A percentile compares a stretch with the other conserved stretches of the same genome.
Evolutionary conservation across 805 yeast species (phyloP).

Genomic region (Grigorovia yakushimaensis): DNA sequence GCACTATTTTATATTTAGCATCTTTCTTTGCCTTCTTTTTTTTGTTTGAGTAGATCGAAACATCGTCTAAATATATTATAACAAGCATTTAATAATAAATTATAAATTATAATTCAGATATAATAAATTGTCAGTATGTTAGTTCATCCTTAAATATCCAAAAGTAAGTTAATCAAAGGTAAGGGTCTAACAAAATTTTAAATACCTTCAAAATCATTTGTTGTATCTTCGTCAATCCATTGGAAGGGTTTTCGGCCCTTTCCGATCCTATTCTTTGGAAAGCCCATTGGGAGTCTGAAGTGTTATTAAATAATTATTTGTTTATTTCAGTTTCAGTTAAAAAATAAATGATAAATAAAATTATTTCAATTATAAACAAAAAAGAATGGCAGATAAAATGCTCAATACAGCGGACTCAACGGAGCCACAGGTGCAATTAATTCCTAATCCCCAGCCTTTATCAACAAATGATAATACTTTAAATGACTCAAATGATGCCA

Average conservation of each 20-base stretch:
- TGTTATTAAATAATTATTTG: no score
- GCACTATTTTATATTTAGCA: conserved; percentile 10
- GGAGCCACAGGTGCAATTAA: not conserved
- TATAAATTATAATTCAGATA: no score
- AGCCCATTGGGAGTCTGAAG: not conserved
- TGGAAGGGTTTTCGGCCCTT: not conserved
- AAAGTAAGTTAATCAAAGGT: not conserved
- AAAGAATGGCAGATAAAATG: not conserved
- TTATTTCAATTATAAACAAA: no score
- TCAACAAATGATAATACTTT: no score
- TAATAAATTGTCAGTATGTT: not conserved
- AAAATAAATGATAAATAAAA: no score
- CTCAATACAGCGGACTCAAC: not conserved
- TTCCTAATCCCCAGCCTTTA: not conserved
- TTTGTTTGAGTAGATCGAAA: not conserved
- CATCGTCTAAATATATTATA: not conserved
- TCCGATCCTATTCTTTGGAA: not conserved
- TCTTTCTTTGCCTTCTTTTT: not conserved
- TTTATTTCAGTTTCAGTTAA: not conserved
- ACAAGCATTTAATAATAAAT: not conserved
- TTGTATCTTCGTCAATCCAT: not conserved
- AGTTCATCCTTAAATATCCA: not conserved
- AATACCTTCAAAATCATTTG: not conserved
- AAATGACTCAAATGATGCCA: not conserved
- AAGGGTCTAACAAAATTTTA: not conserved